Evolutionary conservation across 192 early-diverging fungal genomes (phyloP).

Genomic region (Backusella sp.): DNA sequence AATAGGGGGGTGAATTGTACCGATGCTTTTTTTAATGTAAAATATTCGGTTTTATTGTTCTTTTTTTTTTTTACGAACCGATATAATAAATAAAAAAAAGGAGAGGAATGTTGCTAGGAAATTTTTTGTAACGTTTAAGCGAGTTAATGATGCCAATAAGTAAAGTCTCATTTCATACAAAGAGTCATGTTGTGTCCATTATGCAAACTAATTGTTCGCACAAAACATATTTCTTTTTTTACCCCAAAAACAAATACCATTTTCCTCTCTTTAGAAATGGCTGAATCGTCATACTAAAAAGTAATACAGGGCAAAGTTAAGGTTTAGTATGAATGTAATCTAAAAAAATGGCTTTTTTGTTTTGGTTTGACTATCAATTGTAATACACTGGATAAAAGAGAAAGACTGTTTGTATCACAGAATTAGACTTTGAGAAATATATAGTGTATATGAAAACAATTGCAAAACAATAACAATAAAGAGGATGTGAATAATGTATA

Average conservation of each 20-base stretch:
- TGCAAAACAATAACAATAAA: too few relatives aligned
- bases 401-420: neutral
- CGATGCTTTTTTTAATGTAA: neutral
- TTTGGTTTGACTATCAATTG: neutral
- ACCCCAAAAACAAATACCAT: neutral
- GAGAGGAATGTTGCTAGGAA: neutral
- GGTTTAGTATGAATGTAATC: neutral
- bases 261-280: neutral
- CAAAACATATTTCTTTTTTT: neutral
- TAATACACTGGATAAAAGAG: neutral
- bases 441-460: too few relatives aligned
- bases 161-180: neutral
- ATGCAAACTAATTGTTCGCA: neutral
- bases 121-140: neutral
- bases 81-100: neutral
- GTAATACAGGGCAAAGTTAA: neutral
- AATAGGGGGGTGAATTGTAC: neutral
- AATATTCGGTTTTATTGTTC: neutral
- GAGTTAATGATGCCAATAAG: neutral
- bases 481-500: too few relatives aligned
- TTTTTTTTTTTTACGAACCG: neutral
- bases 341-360: neutral
- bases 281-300: neutral
- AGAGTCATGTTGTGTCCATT: neutral
- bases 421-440: neutral